Conservation (phyloP, 1,284 basidiomycete genomes). For the Heterobasidion parviporum region DNA sequence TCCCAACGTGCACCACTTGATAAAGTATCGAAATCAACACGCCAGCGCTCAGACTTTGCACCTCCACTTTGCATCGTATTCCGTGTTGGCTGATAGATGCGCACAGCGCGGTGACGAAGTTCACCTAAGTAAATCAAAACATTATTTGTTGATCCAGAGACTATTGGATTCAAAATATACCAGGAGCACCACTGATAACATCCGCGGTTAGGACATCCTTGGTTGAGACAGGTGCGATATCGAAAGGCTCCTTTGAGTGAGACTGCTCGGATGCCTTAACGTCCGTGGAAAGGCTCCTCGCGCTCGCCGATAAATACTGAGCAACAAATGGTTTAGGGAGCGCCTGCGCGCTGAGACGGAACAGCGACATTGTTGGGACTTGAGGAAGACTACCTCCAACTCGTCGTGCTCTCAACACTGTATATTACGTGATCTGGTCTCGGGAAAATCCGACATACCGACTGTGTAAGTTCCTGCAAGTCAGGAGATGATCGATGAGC, state of each 20-base stretch:
- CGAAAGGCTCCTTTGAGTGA: constrained; percentile 24
- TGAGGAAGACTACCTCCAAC: background rate
- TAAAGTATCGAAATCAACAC: constrained; percentile 91
- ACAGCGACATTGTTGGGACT: constrained; percentile 28
- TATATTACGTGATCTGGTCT: no score
- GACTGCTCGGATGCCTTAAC: constrained; percentile 17
- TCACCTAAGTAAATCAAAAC: constrained; percentile 42
- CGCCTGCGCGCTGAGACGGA: constrained; percentile 26
- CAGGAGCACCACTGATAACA: constrained; percentile 70
- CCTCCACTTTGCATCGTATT: constrained; percentile 94
- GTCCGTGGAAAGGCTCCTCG: constrained; percentile 16
- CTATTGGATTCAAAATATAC: constrained; percentile 25
- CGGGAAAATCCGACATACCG: no score
- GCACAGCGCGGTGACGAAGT: constrained; percentile 80
- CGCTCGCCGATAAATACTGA: constrained; percentile 11
- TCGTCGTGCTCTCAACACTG: no score
- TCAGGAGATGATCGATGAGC: no score
- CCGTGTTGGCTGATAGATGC: constrained; percentile 91
- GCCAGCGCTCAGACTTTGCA: constrained; percentile 84
- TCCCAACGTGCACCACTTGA: constrained; percentile 92
- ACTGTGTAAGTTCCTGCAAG: no score
- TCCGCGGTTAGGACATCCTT: constrained; percentile 66
- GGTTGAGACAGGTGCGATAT: constrained; percentile 23
- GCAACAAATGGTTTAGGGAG: constrained; percentile 18
- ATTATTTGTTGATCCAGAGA: background rate